These are phyloP conservation scores for Huntiella abstrusa DNA, from an alignment of 2,329 filamentous ascomycete species.

Conservation along the genomic window DNA sequence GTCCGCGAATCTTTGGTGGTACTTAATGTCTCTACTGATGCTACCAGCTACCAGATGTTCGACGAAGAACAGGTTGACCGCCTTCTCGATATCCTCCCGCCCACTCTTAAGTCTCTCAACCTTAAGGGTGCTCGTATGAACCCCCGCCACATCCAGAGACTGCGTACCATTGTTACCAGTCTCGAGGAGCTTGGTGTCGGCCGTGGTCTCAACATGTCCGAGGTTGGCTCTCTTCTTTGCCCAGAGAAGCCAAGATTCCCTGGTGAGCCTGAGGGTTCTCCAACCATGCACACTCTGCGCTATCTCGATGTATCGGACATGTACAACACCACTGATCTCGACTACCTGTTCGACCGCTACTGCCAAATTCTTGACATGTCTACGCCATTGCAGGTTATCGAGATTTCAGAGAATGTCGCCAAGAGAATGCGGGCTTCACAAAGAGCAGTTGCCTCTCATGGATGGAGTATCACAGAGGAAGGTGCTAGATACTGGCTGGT, in stretches of 20 bases:
- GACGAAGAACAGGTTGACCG: slow-evolving; percentile 43
- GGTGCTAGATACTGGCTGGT: slow-evolving; percentile 50
- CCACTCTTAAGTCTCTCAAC: slow-evolving; percentile 52
- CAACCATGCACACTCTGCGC: slow-evolving; percentile 42
- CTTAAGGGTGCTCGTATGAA: slow-evolving; percentile 57
- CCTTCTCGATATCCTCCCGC: slow-evolving; percentile 47
- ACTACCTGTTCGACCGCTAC: slow-evolving; percentile 30
- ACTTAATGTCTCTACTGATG: slow-evolving; percentile 55
- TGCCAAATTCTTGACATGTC: slow-evolving; percentile 40
- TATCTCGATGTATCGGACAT: slow-evolving; percentile 60
- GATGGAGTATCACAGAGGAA: slow-evolving; percentile 56
- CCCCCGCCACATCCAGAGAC: slow-evolving; percentile 41
- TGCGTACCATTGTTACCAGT: slow-evolving; percentile 18
- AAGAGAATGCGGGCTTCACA: slow-evolving; percentile 43
- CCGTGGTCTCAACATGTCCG: slow-evolving; percentile 42
- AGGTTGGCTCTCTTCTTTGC: slow-evolving; percentile 47
- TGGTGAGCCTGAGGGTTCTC: slow-evolving; percentile 58
- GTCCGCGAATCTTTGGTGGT: slow-evolving; percentile 45
- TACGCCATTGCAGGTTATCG: slow-evolving; percentile 55
- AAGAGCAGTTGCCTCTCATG: slow-evolving; percentile 38
- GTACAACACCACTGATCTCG: slow-evolving; percentile 22
- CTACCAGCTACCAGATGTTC: slow-evolving; percentile 52
- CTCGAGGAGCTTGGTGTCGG: slow-evolving; percentile 56
- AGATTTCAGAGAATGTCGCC: slow-evolving; percentile 51
- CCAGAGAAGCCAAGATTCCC: slow-evolving; percentile 37